Conservation (phyloP, 768 basidiomycete species). For the Candolleomyces aberdarensis region DNA sequence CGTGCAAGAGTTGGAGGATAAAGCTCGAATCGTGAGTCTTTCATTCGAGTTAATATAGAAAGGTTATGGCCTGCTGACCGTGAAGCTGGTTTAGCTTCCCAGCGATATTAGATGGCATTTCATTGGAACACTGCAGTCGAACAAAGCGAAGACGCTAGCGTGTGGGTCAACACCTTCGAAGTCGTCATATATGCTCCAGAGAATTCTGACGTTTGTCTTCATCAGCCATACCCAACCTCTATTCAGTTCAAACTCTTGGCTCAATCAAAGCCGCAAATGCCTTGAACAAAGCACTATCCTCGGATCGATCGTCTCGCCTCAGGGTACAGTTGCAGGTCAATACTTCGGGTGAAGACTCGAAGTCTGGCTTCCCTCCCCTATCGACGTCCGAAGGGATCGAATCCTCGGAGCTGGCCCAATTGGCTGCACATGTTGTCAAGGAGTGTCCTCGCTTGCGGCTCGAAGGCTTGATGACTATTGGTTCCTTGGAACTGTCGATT, state of each 20-base stretch:
- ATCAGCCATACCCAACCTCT: conserved; percentile 83
- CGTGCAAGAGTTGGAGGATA: conserved; percentile 88
- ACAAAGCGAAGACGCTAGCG: conserved; percentile 89
- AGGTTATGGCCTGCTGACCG: background rate
- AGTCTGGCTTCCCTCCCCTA: conserved; percentile 80
- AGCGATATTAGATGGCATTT: conserved; percentile 93
- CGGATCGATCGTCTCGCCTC: conserved; percentile 55
- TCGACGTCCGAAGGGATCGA: conserved; percentile 26
- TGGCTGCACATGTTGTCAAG: conserved; percentile 68
- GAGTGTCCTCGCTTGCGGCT: conserved; percentile 74
- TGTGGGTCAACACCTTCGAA: conserved; percentile 41
- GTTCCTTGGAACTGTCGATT: conserved; percentile 72
- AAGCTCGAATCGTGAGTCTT: conserved; percentile 62
- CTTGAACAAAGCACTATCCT: conserved; percentile 69
- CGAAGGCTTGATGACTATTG: conserved; percentile 96
- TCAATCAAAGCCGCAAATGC: conserved; percentile 78
- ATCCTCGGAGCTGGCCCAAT: conserved; percentile 52
- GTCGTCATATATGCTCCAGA: background rate
- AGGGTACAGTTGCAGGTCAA: conserved; percentile 91
- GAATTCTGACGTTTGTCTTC: background rate
- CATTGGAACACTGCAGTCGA: conserved; percentile 90
- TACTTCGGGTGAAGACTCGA: conserved; percentile 88
- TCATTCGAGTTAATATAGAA: background rate
- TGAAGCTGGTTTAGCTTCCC: conserved; percentile 61
- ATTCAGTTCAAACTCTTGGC: conserved; percentile 82